Evolutionary conservation across 441 rosid species (phyloP).

Genomic region (Arabidopsis lyrata): DNA sequence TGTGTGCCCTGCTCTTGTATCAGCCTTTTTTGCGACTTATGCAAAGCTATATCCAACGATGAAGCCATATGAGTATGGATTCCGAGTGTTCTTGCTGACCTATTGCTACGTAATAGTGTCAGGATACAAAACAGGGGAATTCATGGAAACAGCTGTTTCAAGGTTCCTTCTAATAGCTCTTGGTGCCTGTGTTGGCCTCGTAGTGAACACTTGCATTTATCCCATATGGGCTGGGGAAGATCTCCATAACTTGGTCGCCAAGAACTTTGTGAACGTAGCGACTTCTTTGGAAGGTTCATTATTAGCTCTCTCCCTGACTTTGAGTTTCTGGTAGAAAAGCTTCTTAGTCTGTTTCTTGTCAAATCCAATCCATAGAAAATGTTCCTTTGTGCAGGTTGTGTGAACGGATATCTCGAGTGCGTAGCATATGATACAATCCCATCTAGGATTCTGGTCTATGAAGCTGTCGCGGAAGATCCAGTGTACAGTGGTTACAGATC

Average conservation of each 20-base stretch:
- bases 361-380: slow-evolving; percentile 27
- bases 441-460: slow-evolving; percentile 80
- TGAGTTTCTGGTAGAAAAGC: slow-evolving; percentile 18
- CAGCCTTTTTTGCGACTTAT: slow-evolving; percentile 63
- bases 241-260: slow-evolving; percentile 66
- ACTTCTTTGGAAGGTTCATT: slow-evolving; percentile 69
- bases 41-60: slow-evolving; percentile 65
- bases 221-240: slow-evolving; percentile 91
- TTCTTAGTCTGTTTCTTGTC: background rate
- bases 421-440: slow-evolving; percentile 82
- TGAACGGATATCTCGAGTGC: slow-evolving; percentile 70
- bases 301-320: background rate
- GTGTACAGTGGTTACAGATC: slow-evolving; percentile 90
- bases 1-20: slow-evolving; percentile 33
- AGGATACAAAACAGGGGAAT: slow-evolving; percentile 72
- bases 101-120: slow-evolving; percentile 69
- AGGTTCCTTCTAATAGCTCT: slow-evolving; percentile 69
- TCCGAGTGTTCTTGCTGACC: slow-evolving; percentile 75
- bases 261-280: slow-evolving; percentile 72
- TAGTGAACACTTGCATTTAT: slow-evolving; percentile 66
- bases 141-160: slow-evolving; percentile 64
- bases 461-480: slow-evolving; percentile 83
- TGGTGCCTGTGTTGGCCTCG: slow-evolving; percentile 61
- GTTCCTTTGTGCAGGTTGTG: slow-evolving; percentile 56
- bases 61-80: slow-evolving; percentile 83